Conservation (phyloP, 1,139 yeast genomes). For the Suhomyces yuchorum region DNA sequence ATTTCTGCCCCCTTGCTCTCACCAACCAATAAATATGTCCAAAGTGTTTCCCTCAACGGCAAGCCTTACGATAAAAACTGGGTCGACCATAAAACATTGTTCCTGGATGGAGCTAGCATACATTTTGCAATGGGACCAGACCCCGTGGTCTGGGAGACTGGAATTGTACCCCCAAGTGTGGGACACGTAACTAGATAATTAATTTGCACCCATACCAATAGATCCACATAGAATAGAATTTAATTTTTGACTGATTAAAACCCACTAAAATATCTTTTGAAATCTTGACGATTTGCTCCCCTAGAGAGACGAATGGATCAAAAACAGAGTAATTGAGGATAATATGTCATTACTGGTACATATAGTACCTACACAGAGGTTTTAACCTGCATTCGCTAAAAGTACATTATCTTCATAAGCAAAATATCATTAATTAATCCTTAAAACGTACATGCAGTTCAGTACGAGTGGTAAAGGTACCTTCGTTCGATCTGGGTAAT, state of each 20-base stretch:
- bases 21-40: not conserved
- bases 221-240: too few relatives aligned
- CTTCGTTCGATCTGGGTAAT: not conserved
- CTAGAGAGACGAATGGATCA: too few relatives aligned
- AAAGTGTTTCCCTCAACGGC: not conserved
- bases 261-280: too few relatives aligned
- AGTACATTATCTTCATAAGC: too few relatives aligned
- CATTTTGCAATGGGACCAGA: not conserved
- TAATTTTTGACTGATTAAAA: too few relatives aligned
- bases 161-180: not conserved
- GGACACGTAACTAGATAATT: not conserved
- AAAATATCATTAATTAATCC: too few relatives aligned
- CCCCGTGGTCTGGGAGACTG: not conserved
- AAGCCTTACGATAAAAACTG: not conserved
- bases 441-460: slow-evolving; percentile 1
- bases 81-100: not conserved
- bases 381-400: too few relatives aligned
- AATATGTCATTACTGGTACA: too few relatives aligned
- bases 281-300: too few relatives aligned
- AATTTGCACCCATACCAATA: too few relatives aligned
- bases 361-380: too few relatives aligned
- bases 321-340: too few relatives aligned
- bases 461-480: slow-evolving; percentile 1
- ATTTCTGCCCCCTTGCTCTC: not conserved
- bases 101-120: not conserved